A percentile compares a stretch with the other conserved stretches of the same genome.
phyloP scores from a whole-genome alignment of 352 stramenopile species.

The Pythium insidiosum region DNA sequence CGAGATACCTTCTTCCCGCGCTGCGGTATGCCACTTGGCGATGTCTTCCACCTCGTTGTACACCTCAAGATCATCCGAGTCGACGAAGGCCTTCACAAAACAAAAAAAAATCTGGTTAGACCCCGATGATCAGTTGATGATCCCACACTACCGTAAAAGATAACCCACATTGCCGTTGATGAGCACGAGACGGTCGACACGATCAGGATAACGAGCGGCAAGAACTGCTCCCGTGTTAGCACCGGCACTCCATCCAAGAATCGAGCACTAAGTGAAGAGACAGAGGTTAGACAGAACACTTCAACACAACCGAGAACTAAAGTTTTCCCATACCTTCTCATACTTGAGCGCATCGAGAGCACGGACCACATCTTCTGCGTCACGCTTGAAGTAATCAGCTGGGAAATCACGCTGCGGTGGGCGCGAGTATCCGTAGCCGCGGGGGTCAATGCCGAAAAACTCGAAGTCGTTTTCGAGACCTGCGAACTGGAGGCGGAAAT shows the following conservation, averaged over 20 bases:
- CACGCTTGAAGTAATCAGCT: slow-evolving; percentile 47
- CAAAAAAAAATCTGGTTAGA: no score
- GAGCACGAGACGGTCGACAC: slow-evolving; percentile 61
- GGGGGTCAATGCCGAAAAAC: slow-evolving; percentile 61
- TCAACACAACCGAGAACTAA: background rate
- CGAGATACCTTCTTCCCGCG: slow-evolving; percentile 33
- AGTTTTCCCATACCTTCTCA: slow-evolving; percentile 25
- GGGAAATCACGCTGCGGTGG: slow-evolving; percentile 39
- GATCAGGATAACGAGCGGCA: slow-evolving; percentile 54
- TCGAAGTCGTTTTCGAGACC: slow-evolving; percentile 37
- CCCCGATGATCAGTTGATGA: no score
- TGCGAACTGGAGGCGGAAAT: slow-evolving; percentile 58
- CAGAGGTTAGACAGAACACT: background rate
- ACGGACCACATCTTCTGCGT: slow-evolving; percentile 61
- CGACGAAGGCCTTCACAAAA: slow-evolving; percentile 80
- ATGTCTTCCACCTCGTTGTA: slow-evolving; percentile 43
- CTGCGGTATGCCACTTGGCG: slow-evolving; percentile 36
- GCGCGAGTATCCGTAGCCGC: slow-evolving; percentile 41
- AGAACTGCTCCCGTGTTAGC: slow-evolving; percentile 69
- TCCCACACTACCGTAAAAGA: no score
- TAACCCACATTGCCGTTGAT: slow-evolving; percentile 76
- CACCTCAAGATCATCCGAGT: slow-evolving; percentile 59
- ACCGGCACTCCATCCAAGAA: slow-evolving; percentile 68
- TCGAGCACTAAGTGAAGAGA: slow-evolving; percentile 33
- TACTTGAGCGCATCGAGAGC: slow-evolving; percentile 49